These are phyloP conservation scores for Leccinum pachyderme DNA, from an alignment of 1,284 basidiomycete species.

Conservation along the genomic window DNA sequence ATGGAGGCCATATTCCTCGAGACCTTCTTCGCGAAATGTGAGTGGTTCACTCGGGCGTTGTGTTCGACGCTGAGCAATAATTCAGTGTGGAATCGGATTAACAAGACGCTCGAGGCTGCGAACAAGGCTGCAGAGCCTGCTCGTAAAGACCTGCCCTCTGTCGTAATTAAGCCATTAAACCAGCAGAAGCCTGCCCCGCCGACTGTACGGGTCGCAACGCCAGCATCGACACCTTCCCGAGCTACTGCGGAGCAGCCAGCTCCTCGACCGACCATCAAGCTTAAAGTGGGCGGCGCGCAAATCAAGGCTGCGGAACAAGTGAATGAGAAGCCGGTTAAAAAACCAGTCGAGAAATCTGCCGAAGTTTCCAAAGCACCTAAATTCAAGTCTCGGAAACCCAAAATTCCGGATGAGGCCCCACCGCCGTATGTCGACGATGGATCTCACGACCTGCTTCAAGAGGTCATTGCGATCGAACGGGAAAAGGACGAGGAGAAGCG, in stretches of 20 bases:
- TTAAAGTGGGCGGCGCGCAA: slow-evolving; percentile 44
- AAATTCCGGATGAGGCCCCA: slow-evolving; percentile 52
- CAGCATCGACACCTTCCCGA: slow-evolving; percentile 25
- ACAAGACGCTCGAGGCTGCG: slow-evolving; percentile 64
- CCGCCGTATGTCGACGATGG: slow-evolving; percentile 72
- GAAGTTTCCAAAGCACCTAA: slow-evolving; percentile 33
- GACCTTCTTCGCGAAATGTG: slow-evolving; percentile 82
- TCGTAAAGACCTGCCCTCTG: slow-evolving; percentile 29
- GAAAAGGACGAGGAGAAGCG: slow-evolving; percentile 53
- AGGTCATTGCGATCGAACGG: slow-evolving; percentile 76
- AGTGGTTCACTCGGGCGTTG: slow-evolving; percentile 31
- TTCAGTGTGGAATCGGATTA: slow-evolving; percentile 73
- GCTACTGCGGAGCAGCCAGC: slow-evolving; percentile 35
- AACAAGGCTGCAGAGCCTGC: slow-evolving; percentile 38
- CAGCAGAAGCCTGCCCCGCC: slow-evolving; percentile 25
- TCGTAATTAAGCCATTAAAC: slow-evolving; percentile 36
- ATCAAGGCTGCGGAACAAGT: slow-evolving; percentile 29
- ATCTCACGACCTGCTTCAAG: slow-evolving; percentile 73
- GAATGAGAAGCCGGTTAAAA: slow-evolving; percentile 24
- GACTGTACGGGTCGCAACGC: slow-evolving; percentile 10
- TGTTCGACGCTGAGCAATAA: slow-evolving; percentile 5
- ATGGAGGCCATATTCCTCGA: slow-evolving; percentile 79
- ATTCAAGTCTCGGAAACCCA: slow-evolving; percentile 48
- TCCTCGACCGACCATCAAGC: slow-evolving; percentile 57
- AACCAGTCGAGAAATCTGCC: slow-evolving; percentile 32